Evolutionary conservation across 768 basidiomycete genomes (phyloP).

Genomic region (Tylopilus felleus): DNA sequence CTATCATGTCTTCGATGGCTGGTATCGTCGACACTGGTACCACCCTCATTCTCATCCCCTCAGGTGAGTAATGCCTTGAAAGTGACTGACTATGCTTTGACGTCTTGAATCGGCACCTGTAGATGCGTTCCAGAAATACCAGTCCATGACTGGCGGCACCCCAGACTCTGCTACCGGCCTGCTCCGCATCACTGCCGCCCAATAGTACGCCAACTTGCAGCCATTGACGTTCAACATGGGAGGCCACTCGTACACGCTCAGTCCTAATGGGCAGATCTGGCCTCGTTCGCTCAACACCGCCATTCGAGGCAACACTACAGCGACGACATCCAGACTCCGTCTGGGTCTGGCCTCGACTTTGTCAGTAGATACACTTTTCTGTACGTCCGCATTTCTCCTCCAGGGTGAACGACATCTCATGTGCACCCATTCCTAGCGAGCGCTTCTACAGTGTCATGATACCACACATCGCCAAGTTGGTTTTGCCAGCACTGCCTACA

Average conservation of each 20-base stretch:
- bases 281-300: slow-evolving; percentile 31
- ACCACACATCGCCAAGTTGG: slow-evolving; percentile 38
- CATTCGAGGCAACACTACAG: slow-evolving; percentile 22
- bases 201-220: not conserved
- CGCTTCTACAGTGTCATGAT: slow-evolving; percentile 46
- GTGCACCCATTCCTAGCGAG: slow-evolving; percentile 31
- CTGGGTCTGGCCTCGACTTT: slow-evolving; percentile 20
- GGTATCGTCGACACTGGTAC: slow-evolving; percentile 36
- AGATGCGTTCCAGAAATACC: not conserved
- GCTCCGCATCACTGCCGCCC: not conserved
- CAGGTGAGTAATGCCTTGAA: slow-evolving; percentile 11
- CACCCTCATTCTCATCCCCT: slow-evolving; percentile 23
- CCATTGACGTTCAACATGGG: not conserved
- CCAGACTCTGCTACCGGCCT: not conserved
- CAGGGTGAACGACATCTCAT: too few species aligned
- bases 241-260: slow-evolving; percentile 5
- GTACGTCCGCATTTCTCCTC: too few species aligned
- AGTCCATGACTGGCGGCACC: not conserved
- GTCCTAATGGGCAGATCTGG: slow-evolving; percentile 34
- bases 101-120: not conserved
- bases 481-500: slow-evolving; percentile 38
- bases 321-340: slow-evolving; percentile 10
- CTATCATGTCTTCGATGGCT: slow-evolving; percentile 22
- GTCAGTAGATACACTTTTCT: slow-evolving; percentile 17
- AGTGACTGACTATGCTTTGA: not conserved